Conservation (phyloP, 352 stramenopile genomes). For the Phytophthora meadii region DNA sequence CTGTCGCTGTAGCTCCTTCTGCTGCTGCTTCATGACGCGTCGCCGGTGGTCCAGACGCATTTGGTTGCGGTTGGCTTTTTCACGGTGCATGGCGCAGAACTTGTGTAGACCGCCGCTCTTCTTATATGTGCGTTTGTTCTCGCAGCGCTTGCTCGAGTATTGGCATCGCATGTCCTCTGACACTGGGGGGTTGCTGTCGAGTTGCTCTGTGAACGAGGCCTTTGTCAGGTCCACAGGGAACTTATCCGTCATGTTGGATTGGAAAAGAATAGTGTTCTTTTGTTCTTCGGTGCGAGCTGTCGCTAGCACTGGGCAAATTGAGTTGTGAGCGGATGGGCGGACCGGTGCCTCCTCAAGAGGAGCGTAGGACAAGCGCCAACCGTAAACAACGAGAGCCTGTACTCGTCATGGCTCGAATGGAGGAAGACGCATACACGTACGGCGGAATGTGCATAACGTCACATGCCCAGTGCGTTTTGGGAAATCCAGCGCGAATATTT, state of each 20-base stretch:
- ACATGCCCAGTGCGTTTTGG: conserved; percentile 1
- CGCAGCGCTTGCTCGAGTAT: conserved; percentile 78
- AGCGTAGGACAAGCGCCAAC: conserved; percentile 35
- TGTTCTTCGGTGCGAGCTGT: conserved; percentile 30
- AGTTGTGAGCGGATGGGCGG: conserved; percentile 35
- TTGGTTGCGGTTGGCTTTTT: conserved; percentile 80
- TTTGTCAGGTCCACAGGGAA: conserved; percentile 21
- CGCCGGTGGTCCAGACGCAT: conserved; percentile 70
- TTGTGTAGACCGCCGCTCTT: conserved; percentile 77
- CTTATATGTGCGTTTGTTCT: conserved; percentile 62
- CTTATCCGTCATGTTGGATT: conserved; percentile 30
- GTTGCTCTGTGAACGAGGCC: conserved; percentile 15
- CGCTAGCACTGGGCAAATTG: conserved; percentile 37
- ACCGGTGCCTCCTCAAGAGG: conserved; percentile 18
- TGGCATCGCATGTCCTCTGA: conserved; percentile 60
- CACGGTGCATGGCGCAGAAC: conserved; percentile 74
- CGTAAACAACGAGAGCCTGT: conserved; percentile 28
- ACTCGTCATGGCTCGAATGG: conserved; percentile 10
- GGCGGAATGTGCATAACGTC: conserved; percentile 17
- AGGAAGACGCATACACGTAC: conserved; percentile 12
- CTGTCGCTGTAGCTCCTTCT: conserved; percentile 47
- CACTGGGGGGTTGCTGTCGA: conserved; percentile 19
- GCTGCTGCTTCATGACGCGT: conserved; percentile 58
- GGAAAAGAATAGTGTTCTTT: conserved; percentile 7
- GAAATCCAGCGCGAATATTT: conserved; percentile 45